Evolutionary conservation across 495 filamentous ascomycete genomes (phyloP), one percentile per base, ranked within the genome.

Genomic region (Trichoderma erinaceum): DNA sequence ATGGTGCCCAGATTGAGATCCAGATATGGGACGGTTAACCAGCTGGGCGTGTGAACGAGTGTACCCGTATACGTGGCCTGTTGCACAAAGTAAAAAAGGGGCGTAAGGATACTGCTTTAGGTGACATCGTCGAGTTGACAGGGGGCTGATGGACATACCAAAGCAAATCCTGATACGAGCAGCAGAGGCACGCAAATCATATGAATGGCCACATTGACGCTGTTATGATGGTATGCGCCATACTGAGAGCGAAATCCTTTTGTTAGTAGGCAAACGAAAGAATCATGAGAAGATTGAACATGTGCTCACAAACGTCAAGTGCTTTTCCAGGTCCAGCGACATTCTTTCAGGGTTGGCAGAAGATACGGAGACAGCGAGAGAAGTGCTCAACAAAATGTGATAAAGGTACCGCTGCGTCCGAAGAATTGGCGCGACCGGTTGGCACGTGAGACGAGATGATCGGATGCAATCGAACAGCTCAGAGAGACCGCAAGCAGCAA

Each of bases 211-310:
- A 97, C 80, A 74, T 99, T 99, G 73, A 96, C 90, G 11, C 87
- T 81, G 78, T 97, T 89, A 76, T 90, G 89, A 76, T 99, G 95
- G 76, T 99, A 97, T 38, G 92, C 86, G 73, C 95, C 94, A 84
- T 99, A 99, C 95, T 97, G 69, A 38, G 27, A 35, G 23, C 8
- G 29, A 43, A 52, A 61, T 21, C 6, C 18, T 27, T 21, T 41
- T 25, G 48, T 61, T 16, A 61, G 56, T 25, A 23, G 25, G 12
- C 15, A 11, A 25, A 18, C 65, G 23, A 32, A 29, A 25, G 2
- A 12, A 61, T 13, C 2, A 13, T 32, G 25, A 61, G 56, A 12
- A 35, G 27, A 61, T 11, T 3, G 29, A 15, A 64, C 27, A 44
- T 15, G 68, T 44, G 48, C 90, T 78, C 84, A 93, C 90, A 78